Conservation (phyloP, 768 basidiomycete species). For the Suillus discolor region DNA sequence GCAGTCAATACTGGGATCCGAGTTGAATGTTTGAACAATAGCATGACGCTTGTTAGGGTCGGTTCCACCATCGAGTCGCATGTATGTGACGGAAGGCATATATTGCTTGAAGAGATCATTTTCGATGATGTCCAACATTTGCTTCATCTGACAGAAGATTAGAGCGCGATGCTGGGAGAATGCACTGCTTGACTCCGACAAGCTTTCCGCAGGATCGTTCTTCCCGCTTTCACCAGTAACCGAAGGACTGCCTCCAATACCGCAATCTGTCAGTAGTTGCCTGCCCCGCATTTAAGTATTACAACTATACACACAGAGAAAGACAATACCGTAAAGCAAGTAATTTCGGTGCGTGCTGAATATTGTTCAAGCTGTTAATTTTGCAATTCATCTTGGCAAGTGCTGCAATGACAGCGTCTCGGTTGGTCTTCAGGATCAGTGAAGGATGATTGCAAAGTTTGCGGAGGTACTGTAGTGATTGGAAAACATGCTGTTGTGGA, state of each 20-base stretch:
- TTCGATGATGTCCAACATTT: conserved; percentile 98
- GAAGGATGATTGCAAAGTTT: conserved; percentile 98
- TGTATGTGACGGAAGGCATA: conserved; percentile 97
- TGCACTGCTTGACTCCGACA: conserved; percentile 48
- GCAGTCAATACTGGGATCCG: conserved; percentile 96
- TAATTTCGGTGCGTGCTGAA: conserved; percentile 92
- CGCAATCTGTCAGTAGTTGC: conserved; percentile 93
- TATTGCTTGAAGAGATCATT: conserved; percentile 85
- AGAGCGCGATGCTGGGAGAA: conserved; percentile 98
- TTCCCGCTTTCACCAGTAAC: conserved; percentile 57
- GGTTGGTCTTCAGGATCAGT: conserved; percentile 78
- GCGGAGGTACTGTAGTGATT: conserved; percentile 93
- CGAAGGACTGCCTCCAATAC: conserved; percentile 67
- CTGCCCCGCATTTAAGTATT: conserved; percentile 40
- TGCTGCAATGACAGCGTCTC: conserved; percentile 56
- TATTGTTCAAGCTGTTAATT: conserved; percentile 60
- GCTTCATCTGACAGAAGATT: conserved; percentile 99
- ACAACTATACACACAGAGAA: neutral
- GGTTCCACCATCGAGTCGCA: conserved; percentile 94
- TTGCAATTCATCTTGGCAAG: conserved; percentile 57
- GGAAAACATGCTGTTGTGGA: conserved; percentile 90
- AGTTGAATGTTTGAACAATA: conserved; percentile 97
- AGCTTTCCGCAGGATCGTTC: conserved; percentile 65
- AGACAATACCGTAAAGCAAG: conserved; percentile 79
- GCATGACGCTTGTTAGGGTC: conserved; percentile 95